Evolutionary conservation across 108 stramenopile genomes (phyloP).

Genomic region (Cyclotella sp.): DNA sequence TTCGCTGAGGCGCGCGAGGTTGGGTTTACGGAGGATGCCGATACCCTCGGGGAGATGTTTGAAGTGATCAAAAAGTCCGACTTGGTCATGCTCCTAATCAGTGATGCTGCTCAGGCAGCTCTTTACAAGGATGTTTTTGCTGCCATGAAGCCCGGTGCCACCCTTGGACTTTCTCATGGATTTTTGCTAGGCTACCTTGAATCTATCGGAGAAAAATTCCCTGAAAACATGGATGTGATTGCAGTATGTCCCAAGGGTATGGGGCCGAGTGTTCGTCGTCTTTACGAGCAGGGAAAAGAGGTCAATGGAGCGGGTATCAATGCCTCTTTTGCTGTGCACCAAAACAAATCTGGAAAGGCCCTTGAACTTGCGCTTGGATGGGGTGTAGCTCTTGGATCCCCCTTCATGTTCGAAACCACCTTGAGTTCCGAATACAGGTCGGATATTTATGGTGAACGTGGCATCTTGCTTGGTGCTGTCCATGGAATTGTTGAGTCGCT

Average conservation of each 20-base stretch:
- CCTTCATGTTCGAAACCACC: conserved; percentile 98
- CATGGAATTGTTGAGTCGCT: conserved; percentile 98
- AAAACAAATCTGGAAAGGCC: conserved; percentile 93
- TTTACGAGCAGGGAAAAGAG: conserved; percentile 99
- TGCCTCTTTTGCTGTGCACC: conserved; percentile 96
- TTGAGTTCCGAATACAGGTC: conserved; percentile 95
- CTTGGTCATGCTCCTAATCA: conserved; percentile 96
- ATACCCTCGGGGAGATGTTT: conserved; percentile 98
- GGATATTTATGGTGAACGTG: conserved; percentile 98
- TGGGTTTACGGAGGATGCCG: conserved; percentile 91
- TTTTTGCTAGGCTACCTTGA: conserved; percentile 98
- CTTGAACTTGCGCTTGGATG: conserved; percentile 97
- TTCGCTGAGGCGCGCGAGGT: conserved; percentile 89
- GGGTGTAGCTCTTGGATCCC: conserved; percentile 96
- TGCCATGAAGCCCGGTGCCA: conserved; percentile 97
- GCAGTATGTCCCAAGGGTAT: conserved; percentile 99
- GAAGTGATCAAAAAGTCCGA: conserved; percentile 92
- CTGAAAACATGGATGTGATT: conserved; percentile 97
- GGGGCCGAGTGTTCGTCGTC: conserved; percentile 97
- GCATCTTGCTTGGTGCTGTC: conserved; percentile 96
- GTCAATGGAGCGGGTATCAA: conserved; percentile 98
- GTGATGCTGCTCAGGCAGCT: conserved; percentile 95
- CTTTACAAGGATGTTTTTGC: conserved; percentile 97
- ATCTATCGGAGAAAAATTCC: conserved; percentile 93
- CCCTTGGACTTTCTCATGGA: conserved; percentile 94